Base-by-base conservation (phyloP, 2,329 filamentous ascomycete genomes). In the Fusarium torulosum region DNA sequence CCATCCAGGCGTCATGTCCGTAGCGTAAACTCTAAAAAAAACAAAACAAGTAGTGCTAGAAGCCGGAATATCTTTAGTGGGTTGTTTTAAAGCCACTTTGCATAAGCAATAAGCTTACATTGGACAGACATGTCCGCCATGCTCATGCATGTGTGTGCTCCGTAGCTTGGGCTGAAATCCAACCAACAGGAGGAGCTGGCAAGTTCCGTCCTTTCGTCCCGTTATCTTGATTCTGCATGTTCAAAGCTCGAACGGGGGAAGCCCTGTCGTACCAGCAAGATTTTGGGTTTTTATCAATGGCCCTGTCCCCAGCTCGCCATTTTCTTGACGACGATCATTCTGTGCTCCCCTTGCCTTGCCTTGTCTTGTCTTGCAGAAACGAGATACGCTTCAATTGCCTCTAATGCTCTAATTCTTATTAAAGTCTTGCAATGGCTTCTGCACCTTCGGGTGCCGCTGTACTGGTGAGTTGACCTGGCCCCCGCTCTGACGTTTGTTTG, bases 371-470 rank as follows among this genome's bases (percentile, higher is more conserved):
- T 19, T 44, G 25, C 10, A 43, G 1, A 11, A 44, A 23, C 15
- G 29, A 29, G 13, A 15, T 21, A 1, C 15, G 20, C 21, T n/a
- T 21, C 43, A 27, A 11, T 15, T 31, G 11, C 9, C 3, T 35
- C 31, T 42, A 11, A 54, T 61, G 35, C 20, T 31, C n/a, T 42
- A 9, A 31, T 33, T 29, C 11, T 8, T 8, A 21, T n/a, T 47
- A 11, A 10, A n/a, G 19, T 21, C 13, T 45, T 17, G 47, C 17
- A 14, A 63, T 63, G 59, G 19, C 40, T n/a, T 15, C 50, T 9
- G 58, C 59, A 44, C 59, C 59, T 11, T 63, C 58, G 15, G 59
- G 38, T 29, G 59, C 50, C 19, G 38, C 59, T 15, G 59, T 63
- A n/a, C 38, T 63, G 38, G 59, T 63, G 31, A 19, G 43, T 13